Conservation (phyloP, 2,329 filamentous ascomycete genomes). For the Zopfia rhizophila region DNA sequence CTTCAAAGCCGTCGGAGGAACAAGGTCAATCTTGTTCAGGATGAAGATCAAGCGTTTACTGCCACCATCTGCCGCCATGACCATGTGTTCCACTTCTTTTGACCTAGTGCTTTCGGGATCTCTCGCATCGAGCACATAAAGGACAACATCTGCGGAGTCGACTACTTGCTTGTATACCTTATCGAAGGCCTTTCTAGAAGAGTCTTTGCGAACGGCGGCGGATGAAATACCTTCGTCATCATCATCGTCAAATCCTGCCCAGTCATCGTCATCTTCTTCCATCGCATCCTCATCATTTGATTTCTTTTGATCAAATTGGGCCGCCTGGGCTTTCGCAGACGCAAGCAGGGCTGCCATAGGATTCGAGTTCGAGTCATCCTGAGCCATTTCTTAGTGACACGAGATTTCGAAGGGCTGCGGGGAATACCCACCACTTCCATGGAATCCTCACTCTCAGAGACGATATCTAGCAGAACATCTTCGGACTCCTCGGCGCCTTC, state of each 20-base stretch:
- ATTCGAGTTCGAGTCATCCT: constrained; percentile 76
- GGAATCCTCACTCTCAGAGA: constrained; percentile 66
- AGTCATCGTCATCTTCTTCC: constrained; percentile 67
- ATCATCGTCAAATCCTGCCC: constrained; percentile 60
- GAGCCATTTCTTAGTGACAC: constrained; percentile 14
- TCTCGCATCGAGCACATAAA: constrained; percentile 92
- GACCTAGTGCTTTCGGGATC: constrained; percentile 92
- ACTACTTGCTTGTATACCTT: constrained; percentile 96
- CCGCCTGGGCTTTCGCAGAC: constrained; percentile 81
- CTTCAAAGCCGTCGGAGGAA: constrained; percentile 83
- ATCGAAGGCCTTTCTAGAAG: constrained; percentile 88
- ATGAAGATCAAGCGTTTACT: constrained; percentile 90
- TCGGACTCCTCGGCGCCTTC: constrained; percentile 62
- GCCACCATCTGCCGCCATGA: constrained; percentile 86
- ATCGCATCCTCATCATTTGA: constrained; percentile 68
- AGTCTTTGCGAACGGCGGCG: constrained; percentile 59
- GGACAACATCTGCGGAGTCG: constrained; percentile 86
- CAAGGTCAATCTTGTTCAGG: constrained; percentile 94
- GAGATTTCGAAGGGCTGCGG: not conserved
- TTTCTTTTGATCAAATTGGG: constrained; percentile 75
- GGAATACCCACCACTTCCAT: constrained; percentile 60
- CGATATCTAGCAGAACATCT: constrained; percentile 56
- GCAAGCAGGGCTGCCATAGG: constrained; percentile 93
- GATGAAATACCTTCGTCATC: constrained; percentile 50
- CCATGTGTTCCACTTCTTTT: constrained; percentile 86